Evolutionary conservation across 805 yeast genomes (phyloP).

Genomic region (Spathaspora arborariae): DNA sequence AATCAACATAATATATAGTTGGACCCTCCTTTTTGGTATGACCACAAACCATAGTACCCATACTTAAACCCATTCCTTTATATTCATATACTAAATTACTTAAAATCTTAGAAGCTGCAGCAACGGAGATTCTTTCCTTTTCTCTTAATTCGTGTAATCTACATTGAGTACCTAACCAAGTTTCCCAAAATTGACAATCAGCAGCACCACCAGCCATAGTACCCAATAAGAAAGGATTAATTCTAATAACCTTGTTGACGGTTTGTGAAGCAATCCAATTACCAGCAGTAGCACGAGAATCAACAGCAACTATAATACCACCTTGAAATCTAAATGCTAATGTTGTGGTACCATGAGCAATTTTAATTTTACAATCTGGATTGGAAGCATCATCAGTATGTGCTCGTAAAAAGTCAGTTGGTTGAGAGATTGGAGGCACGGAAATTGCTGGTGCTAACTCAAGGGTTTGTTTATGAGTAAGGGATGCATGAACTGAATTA

Average conservation of each 20-base stretch:
- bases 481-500: slow-evolving; percentile 19
- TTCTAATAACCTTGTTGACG: slow-evolving; percentile 94
- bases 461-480: slow-evolving; percentile 16
- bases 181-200: slow-evolving; percentile 99
- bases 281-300: slow-evolving; percentile 97
- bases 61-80: slow-evolving; percentile 97
- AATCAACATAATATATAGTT: slow-evolving; percentile 90
- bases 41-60: slow-evolving; percentile 99
- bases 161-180: slow-evolving; percentile 97
- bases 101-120: slow-evolving; percentile 93
- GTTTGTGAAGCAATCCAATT: slow-evolving; percentile 98
- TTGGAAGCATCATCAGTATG: slow-evolving; percentile 93
- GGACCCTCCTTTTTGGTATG: slow-evolving; percentile 95
- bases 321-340: slow-evolving; percentile 94
- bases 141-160: slow-evolving; percentile 91
- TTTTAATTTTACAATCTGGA: slow-evolving; percentile 92
- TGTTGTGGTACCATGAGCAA: slow-evolving; percentile 99
- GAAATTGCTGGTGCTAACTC: slow-evolving; percentile 58
- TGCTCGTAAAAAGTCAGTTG: slow-evolving; percentile 92
- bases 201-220: slow-evolving; percentile 99
- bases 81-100: slow-evolving; percentile 87
- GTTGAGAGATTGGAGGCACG: slow-evolving; percentile 82
- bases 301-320: slow-evolving; percentile 95
- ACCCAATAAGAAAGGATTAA: slow-evolving; percentile 91
- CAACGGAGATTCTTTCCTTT: slow-evolving; percentile 91